phyloP scores from a whole-genome alignment of 192 early-diverging fungal genomes.

The Haplosporangium gracile region DNA sequence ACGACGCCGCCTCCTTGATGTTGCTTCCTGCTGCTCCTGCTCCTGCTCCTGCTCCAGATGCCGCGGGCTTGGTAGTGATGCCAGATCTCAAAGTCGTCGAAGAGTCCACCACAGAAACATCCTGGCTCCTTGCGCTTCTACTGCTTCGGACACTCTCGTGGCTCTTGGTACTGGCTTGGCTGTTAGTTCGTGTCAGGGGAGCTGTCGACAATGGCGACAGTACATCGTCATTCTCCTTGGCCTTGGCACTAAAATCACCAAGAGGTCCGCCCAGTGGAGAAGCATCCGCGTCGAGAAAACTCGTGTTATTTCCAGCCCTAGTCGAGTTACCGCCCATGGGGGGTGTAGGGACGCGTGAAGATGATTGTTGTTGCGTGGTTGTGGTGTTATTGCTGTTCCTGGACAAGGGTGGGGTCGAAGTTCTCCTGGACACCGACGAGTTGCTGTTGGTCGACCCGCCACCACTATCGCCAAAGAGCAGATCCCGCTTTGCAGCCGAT shows the following conservation, averaged over 20 bases:
- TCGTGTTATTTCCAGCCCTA: background rate
- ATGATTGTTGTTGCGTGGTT: conserved; percentile 12
- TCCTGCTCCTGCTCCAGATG: background rate
- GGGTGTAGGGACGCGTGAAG: conserved; percentile 26
- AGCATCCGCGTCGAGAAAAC: conserved; percentile 20
- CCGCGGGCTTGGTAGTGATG: background rate
- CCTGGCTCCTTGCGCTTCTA: conserved; percentile 30
- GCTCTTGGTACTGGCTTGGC: conserved; percentile 39
- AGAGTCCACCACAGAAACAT: conserved; percentile 9
- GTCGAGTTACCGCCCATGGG: background rate
- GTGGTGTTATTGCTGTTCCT: conserved; percentile 10
- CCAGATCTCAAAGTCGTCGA: background rate
- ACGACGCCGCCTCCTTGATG: background rate
- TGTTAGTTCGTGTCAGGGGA: conserved; percentile 43
- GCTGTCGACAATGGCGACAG: conserved; percentile 21
- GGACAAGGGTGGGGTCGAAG: conserved; percentile 41
- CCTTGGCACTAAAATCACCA: background rate
- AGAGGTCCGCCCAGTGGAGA: conserved; percentile 30
- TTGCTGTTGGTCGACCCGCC: background rate
- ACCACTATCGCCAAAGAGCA: conserved; percentile 35
- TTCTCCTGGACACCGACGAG: conserved; percentile 27
- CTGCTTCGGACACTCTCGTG: conserved; percentile 33
- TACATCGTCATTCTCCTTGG: background rate
- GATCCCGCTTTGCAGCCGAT: conserved; percentile 39
- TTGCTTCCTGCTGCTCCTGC: background rate